Evolutionary conservation across 495 filamentous ascomycete species (phyloP).

Genomic region (Neurospora africana): DNA sequence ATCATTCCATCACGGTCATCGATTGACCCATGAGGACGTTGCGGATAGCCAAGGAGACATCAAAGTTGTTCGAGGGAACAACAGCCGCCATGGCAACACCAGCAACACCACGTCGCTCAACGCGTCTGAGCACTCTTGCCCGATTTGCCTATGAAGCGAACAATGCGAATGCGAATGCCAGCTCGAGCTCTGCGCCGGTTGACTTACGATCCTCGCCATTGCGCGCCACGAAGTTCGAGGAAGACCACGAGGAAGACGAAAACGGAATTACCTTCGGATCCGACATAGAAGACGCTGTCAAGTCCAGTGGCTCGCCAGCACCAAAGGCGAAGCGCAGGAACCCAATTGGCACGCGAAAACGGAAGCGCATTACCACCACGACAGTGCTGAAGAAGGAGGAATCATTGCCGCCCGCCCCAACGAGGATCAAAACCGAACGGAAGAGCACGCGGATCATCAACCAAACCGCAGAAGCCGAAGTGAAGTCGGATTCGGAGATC

Average conservation of each 20-base stretch:
- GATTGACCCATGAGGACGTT: constrained; percentile 47
- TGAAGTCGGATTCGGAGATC: constrained; percentile 4
- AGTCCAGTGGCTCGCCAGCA: constrained; percentile 1
- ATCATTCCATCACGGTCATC: neutral
- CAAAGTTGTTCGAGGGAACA: constrained; percentile 26
- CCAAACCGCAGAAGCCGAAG: constrained; percentile 8
- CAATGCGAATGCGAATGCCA: constrained; percentile 19
- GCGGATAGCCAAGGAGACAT: constrained; percentile 46
- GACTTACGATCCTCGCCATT: neutral
- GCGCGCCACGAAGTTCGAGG: constrained; percentile 14
- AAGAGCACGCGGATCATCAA: constrained; percentile 6
- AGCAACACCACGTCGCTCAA: constrained; percentile 33
- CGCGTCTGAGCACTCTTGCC: constrained; percentile 30
- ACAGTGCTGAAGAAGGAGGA: constrained; percentile 1
- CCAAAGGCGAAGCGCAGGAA: neutral
- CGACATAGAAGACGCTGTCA: constrained; percentile 59
- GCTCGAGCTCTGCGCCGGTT: constrained; percentile 11
- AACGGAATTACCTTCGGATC: constrained; percentile 16
- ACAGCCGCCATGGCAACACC: constrained; percentile 13
- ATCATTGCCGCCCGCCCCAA: neutral
- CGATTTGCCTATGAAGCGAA: constrained; percentile 28
- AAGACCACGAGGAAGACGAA: constrained; percentile 12
- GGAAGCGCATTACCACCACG: constrained; percentile 33
- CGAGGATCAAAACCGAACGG: constrained; percentile 3
- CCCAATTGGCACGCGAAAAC: constrained; percentile 31